Evolutionary conservation across 78 protist species (phyloP), one percentile per base, ranked within the genome.

Genomic region (slime mould (Dictyostelium discoideum)): DNA sequence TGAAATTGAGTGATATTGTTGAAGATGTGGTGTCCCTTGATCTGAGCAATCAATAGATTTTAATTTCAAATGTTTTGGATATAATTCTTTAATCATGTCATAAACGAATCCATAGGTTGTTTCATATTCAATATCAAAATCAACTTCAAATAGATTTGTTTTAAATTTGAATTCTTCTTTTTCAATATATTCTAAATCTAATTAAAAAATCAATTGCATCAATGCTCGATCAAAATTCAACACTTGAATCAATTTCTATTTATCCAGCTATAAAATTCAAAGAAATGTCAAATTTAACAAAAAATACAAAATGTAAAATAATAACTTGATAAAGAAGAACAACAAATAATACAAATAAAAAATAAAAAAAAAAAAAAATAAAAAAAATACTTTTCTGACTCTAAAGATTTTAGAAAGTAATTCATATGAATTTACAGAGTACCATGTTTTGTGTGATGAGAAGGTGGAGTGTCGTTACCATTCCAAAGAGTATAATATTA

Each of bases 1-100:
- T 42, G 84, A 79, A 44, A 79, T 79, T n/a, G 84, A 79, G 20
- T 79, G 74, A n/a, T 13, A 18, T 65, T 65, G 74, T 65, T n/a
- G 32, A 65, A 65, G 74, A 63, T 65, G 74, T n/a, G 74, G 0
- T 22, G 11, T 0, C 2, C 74, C 74, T 22, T 11, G 1, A 32
- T 32, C 37, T 32, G 37, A 32, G 37, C 0, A 1, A 32, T 32
- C 2, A 32, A 1, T 32, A 32, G 37, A 32, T 32, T 32, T 32
- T 0, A 32, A 1, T 32, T 32, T 32, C 1, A 32, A 18, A 63
- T 5, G 22, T 9, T 63, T 65, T n/a, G 29, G 29, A n/a, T 20
- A 7, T 65, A 65, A 65, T n/a, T 65, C 74, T 65, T 65, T 65
- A 7, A 65, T 65, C 29, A 65, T 65, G 7, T 65, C 14, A 22